A percentile compares a stretch with the other conserved stretches of the same genome.
phyloP scores from a whole-genome alignment of 176 grass and related monocot genomes.

The Zea luxurians region DNA sequence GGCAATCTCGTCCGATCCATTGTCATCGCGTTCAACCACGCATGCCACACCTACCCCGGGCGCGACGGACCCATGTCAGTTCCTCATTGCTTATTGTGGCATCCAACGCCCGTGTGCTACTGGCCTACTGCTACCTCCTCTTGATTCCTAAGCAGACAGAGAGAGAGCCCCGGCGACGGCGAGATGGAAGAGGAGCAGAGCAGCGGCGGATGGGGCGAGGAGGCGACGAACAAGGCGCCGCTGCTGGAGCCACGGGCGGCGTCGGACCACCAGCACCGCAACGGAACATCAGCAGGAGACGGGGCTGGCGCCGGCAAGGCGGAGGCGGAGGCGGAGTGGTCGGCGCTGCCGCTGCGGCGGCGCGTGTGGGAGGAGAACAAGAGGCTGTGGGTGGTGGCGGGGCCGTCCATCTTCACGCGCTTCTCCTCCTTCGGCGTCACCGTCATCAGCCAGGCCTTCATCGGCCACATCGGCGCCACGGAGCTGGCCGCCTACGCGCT shows the following conservation, averaged over 20 bases:
- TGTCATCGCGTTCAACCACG: no score
- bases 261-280: neutral
- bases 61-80: no score
- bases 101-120: no score
- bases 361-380: slow-evolving; percentile 66
- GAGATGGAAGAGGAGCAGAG: neutral
- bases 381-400: slow-evolving; percentile 79
- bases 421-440: slow-evolving; percentile 84
- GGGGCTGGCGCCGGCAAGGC: accelerated
- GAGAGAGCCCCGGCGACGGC: no score
- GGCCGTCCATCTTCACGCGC: slow-evolving; percentile 68
- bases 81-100: no score
- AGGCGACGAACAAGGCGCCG: neutral
- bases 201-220: neutral
- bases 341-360: neutral
- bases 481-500: slow-evolving; percentile 81
- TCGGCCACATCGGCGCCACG: slow-evolving; percentile 73
- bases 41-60: no score
- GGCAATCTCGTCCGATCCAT: no score
- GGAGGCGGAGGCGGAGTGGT: neutral
- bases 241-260: slow-evolving; percentile 17
- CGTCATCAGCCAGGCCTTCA: slow-evolving; percentile 89
- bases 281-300: neutral
- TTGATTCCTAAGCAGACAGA: no score
- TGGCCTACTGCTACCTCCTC: no score